Evolutionary conservation across 2,329 filamentous ascomycete species (phyloP), one percentile per base, ranked within the genome.

Genomic region (Pyrenophora teres): DNA sequence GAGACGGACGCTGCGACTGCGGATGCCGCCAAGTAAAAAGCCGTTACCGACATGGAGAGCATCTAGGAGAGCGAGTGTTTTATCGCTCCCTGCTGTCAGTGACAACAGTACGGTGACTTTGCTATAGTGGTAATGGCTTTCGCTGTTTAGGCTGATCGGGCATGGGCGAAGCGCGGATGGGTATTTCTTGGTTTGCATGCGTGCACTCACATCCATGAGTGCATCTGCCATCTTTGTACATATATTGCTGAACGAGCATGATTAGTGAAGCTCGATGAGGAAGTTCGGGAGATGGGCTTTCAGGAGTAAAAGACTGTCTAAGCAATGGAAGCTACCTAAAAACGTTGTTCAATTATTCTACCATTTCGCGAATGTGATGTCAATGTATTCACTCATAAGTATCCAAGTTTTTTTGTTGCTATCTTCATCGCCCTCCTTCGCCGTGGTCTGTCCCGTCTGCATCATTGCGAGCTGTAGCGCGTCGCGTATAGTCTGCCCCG

Each of bases 401-500:
- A 23, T n/a, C 23, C 13, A 0, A 18, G 13, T 13, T 8, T 33
- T 13, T 15, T 25, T 25, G 19, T 16, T 9, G 6, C 16, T 16
- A 16, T 31, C 40, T 27, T 32, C 10, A 6, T 23, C 25, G 16
- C 13, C 15, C n/a, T 15, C n/a, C 21, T 36, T 16, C 27, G 33
- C 18, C 31, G 8, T 10, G 16, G 36, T 46, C 35, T 23, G 4
- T 38, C n/a, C 18, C 40, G 31, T 46, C 18, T 37, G 43, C 25
- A 42, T 42, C 36, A 52, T 49, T 38, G 52, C 48, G 40, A 21
- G 21, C 25, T 25, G 54, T 59, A 56, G 56, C 59, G 56, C 56
- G 57, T 60, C 50, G 56, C 52, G 52, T 56, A 42, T 36, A 53
- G 45, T 32, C 40, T 52, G 46, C 57, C 59, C 59, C 59, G 40